Base-by-base conservation (phyloP, 805 yeast genomes). In the Pichia deserticola region DNA sequence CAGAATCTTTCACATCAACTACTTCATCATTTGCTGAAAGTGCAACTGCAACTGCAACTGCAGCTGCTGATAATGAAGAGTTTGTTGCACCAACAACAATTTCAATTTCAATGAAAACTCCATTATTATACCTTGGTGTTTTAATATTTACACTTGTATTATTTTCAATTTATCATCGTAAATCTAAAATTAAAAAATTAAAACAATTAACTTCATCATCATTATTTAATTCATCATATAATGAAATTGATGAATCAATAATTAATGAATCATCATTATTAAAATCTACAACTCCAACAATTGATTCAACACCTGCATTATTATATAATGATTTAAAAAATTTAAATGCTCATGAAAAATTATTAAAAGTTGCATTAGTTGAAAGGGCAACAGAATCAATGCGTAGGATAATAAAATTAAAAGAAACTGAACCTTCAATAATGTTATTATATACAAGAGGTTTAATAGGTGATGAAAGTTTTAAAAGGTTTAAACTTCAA, bases 391-490 rank as follows among this genome's bases (percentile, higher is more conserved):
- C 90, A 8, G 98, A 92, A 68, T 86, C 89, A 10, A 73, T 93
- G 50, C 81, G 95, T 66, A 78, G 96, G 61, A 75, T 93, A 52
- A 75, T 92, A 66, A 85, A 86, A 61, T 70, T 89, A 63, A 84
- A 86, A 63, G 97, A 92, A 63, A 74, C 78, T 54, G 86, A 86
- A 65, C 82, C 83, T 6, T 79, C 75, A 50, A 77, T 89, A 60
- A 79, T 77, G 45, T 73, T 77, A 48, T 72, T 93, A 52, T 90
- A 89, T 64, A 92, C 90, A 62, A 80, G 79, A 48, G 98, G 98
- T 0, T 81, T 89, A 15, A 82, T 93, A 54, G 97, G 97, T 35
- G 98, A 93, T 60, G 96, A 86, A 47, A 72, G 87, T 36, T 85
- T 79, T 76, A 84, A 86, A 64, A 82, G 93, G 58, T 89, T 78